phyloP scores from a whole-genome alignment of 1,139 yeast genomes.

The Saccharomycopsis crataegensis region DNA sequence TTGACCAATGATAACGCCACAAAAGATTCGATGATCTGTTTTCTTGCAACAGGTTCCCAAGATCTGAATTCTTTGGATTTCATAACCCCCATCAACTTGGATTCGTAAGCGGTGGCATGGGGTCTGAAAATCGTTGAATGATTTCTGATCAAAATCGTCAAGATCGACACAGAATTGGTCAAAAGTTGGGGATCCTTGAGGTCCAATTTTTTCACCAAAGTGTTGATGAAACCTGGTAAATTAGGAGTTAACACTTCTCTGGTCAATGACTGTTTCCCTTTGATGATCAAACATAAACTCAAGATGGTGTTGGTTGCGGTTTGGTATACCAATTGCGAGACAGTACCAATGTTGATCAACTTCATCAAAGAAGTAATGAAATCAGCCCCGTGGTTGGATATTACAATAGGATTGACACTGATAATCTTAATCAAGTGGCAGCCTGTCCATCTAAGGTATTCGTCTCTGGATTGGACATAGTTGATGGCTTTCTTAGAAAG shows the following conservation, averaged over 20 bases:
- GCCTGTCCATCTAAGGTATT: constrained; percentile 13
- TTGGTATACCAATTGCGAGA: constrained; percentile 23
- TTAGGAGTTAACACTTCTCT: constrained; percentile 82
- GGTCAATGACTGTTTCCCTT: constrained; percentile 78
- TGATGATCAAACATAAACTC: constrained; percentile 47
- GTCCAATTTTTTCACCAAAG: constrained; percentile 37
- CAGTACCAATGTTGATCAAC: constrained; percentile 31
- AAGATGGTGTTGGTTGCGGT: constrained; percentile 25
- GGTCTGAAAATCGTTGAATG: constrained; percentile 76
- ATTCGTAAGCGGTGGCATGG: constrained; percentile 53
- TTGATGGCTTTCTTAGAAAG: constrained; percentile 10
- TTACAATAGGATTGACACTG: constrained; percentile 44
- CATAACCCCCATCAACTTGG: constrained; percentile 35
- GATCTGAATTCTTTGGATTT: constrained; percentile 23
- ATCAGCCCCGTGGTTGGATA: constrained; percentile 52
- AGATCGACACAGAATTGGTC: constrained; percentile 25
- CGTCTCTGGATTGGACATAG: constrained; percentile 9
- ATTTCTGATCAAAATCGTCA: constrained; percentile 41
- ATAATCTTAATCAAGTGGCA: constrained; percentile 8
- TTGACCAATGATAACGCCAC: constrained; percentile 60
- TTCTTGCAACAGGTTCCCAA: background rate
- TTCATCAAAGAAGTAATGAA: constrained; percentile 51
- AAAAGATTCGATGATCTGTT: constrained; percentile 39
- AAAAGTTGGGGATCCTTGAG: constrained; percentile 41
- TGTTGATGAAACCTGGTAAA: constrained; percentile 52